Base-by-base conservation (phyloP, 768 basidiomycete species). In the Stropharia rugosoannulata region DNA sequence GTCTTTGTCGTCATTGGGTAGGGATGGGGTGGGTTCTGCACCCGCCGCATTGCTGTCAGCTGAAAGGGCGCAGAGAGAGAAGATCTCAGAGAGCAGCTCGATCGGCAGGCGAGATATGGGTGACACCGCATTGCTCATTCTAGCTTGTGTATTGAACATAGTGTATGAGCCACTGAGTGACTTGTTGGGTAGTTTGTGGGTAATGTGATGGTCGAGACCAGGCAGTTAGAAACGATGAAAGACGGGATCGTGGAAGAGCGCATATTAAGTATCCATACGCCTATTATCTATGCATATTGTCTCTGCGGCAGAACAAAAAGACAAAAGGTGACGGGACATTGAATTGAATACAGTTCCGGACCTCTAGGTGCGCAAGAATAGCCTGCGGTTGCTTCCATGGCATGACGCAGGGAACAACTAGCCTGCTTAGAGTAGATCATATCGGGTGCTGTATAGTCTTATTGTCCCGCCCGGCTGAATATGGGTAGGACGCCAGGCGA, bases 41-140 rank as follows among this genome's bases (percentile, higher is more conserved):
- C 9, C 29, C 6, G 44, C 45, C 1, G 47, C 54, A 5, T 54
- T 59, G 39, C 65, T 54, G 11, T 54, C 41, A 10, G 59, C 42
- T 35, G 68, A 62, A 54, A 78, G 76, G 1, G 74, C 73, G n/a
- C 72, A 76, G 46, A 85, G 70, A 12, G 68, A 59, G 62, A 87
- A 84, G 55, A 87, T 79, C 49, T 80, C 75, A 0, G 83, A 77
- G 27, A 86, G 73, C 5, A 85, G 73, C 67, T 86, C 84, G 35
- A 79, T 75, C 7, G 85, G 84, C 22, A 86, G 77, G 19, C 58
- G 66, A 59, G 71, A 62, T 51, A 82, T 75, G 3, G 75, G 72
- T 12, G 70, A 64, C 9, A 60, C 16, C 39, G 55, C 37, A 41
- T 48, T 53, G 38, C 19, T 16, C 56, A 51, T 60, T 54, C 40